phyloP scores from a whole-genome alignment of 805 yeast species.

The Tetrapisispora namnaoensis region DNA sequence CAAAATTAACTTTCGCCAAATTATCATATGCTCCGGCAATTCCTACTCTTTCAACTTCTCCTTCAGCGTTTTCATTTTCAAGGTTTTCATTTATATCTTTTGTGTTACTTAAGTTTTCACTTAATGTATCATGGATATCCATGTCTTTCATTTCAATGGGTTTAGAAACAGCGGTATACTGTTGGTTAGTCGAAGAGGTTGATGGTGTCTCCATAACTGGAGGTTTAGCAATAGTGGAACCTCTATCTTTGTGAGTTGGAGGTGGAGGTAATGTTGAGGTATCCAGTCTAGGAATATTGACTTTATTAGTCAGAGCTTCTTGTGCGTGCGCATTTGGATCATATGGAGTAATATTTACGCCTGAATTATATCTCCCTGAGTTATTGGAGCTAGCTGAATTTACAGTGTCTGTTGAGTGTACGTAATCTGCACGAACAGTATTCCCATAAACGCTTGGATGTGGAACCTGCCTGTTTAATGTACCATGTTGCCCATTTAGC shows the following conservation, averaged over 20 bases:
- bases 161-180: neutral
- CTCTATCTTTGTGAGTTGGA: slow-evolving; percentile 23
- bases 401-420: neutral
- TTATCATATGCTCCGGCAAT: slow-evolving; percentile 29
- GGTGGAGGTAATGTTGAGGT: slow-evolving; percentile 20
- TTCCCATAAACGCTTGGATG: slow-evolving; percentile 1
- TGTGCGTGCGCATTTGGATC: slow-evolving; percentile 9
- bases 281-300: slow-evolving; percentile 11
- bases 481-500: neutral
- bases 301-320: slow-evolving; percentile 5
- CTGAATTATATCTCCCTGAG: neutral
- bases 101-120: neutral
- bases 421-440: neutral
- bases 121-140: neutral
- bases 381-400: neutral
- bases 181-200: too few species aligned
- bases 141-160: neutral
- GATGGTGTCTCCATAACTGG: neutral
- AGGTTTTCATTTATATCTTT: neutral
- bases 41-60: slow-evolving; percentile 5
- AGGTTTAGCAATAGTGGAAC: neutral
- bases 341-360: slow-evolving; percentile 15
- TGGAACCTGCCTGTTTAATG: neutral
- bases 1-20: slow-evolving; percentile 28
- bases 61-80: slow-evolving; percentile 7